Percentiles rank a stretch among this genome's conserved stretches.
These are phyloP conservation scores for Exophiala calicioides DNA, from an alignment of 2,329 filamentous ascomycete genomes.

Conservation along the genomic window DNA sequence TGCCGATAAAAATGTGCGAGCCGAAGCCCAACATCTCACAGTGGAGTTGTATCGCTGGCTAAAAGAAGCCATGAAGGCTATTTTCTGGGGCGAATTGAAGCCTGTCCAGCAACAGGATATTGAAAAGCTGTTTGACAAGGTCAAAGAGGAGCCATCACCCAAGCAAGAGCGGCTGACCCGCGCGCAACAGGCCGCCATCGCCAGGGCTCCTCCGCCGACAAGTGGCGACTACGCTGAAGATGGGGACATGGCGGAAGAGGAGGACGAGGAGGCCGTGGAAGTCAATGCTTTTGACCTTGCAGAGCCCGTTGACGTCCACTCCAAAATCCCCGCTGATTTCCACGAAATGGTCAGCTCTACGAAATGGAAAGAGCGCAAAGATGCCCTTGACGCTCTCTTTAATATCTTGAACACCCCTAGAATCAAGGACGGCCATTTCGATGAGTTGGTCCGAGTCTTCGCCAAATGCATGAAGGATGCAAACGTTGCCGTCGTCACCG, in stretches of 20 bases:
- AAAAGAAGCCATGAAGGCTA: constrained; percentile 94
- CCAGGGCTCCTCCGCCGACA: constrained; percentile 63
- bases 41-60: constrained; percentile 97
- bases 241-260: constrained; percentile 59
- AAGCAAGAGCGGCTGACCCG: constrained; percentile 88
- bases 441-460: constrained; percentile 77
- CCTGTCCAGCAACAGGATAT: constrained; percentile 92
- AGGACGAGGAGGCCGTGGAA: constrained; percentile 65
- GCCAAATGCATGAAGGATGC: constrained; percentile 99
- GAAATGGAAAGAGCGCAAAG: constrained; percentile 98
- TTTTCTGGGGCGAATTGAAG: constrained; percentile 96
- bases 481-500: constrained; percentile 90
- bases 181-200: constrained; percentile 83
- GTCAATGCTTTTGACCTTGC: constrained; percentile 77
- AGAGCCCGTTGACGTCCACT: constrained; percentile 82
- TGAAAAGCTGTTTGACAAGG: constrained; percentile 89
- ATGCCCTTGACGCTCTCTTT: constrained; percentile 81
- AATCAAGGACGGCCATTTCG: constrained; percentile 88
- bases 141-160: constrained; percentile 81
- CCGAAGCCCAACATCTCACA: constrained; percentile 85
- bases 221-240: constrained; percentile 57
- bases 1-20: constrained; percentile 96
- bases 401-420: constrained; percentile 77
- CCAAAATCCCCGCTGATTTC: constrained; percentile 80
- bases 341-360: constrained; percentile 80